phyloP scores from a whole-genome alignment of 345 rosid species.

The Abelmoschus esculentus region DNA sequence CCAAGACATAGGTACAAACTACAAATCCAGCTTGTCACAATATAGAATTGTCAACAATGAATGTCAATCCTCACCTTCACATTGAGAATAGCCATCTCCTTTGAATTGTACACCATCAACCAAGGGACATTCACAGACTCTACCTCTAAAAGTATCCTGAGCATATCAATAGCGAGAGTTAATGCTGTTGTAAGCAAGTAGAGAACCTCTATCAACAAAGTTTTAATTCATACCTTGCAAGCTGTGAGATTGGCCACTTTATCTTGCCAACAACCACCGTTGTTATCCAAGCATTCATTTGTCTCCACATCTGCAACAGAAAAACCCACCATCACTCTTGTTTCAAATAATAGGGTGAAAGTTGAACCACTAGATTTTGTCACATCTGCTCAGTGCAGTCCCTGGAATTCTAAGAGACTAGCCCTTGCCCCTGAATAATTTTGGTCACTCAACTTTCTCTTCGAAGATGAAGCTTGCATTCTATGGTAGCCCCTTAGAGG shows the following conservation, averaged over 20 bases:
- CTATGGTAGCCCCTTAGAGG: neutral
- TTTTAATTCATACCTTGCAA: conserved; percentile 3
- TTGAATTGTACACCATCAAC: conserved; percentile 91
- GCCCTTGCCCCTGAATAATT: neutral
- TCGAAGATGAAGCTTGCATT: neutral
- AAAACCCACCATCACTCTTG: conserved; percentile 7
- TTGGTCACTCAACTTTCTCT: neutral
- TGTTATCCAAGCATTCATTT: neutral
- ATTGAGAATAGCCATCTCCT: conserved; percentile 91
- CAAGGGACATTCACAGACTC: conserved; percentile 83
- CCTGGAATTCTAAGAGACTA: neutral
- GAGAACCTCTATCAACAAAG: neutral
- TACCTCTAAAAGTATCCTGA: conserved; percentile 97
- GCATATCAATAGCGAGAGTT: neutral
- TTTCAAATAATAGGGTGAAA: neutral
- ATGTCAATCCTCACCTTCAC: conserved; percentile 42
- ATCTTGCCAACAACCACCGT: neutral
- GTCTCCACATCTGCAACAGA: neutral
- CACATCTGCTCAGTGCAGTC: neutral
- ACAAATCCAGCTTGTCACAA: too few species aligned
- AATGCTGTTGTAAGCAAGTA: neutral
- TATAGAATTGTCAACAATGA: neutral
- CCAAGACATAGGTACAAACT: too few species aligned
- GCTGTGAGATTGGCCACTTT: neutral
- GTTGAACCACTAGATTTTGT: too few species aligned